These are phyloP conservation scores for Didymella segeticola DNA, from an alignment of 2,329 filamentous ascomycete genomes.

Conservation along the genomic window DNA sequence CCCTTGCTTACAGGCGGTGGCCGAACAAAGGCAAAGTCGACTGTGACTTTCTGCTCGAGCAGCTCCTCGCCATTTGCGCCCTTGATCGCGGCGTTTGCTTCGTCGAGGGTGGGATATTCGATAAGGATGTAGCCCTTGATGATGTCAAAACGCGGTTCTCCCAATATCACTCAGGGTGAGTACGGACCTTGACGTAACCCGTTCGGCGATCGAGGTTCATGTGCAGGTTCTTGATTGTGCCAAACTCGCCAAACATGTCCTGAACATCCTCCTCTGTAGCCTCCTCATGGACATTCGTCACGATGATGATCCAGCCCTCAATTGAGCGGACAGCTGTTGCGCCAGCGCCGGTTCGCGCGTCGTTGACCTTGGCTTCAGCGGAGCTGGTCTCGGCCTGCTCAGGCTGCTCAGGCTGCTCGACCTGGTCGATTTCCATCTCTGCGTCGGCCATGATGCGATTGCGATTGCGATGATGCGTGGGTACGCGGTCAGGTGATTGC, in stretches of 20 bases:
- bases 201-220: slow-evolving; percentile 82
- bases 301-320: slow-evolving; percentile 87
- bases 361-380: slow-evolving; percentile 60
- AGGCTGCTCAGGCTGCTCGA: slow-evolving; percentile 41
- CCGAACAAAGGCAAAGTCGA: slow-evolving; percentile 86
- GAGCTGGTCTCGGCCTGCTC: slow-evolving; percentile 42
- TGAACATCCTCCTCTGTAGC: slow-evolving; percentile 83
- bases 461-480: slow-evolving; percentile 2
- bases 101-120: slow-evolving; percentile 79
- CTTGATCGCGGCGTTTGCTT: slow-evolving; percentile 82
- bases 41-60: slow-evolving; percentile 79
- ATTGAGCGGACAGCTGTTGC: slow-evolving; percentile 85
- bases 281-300: slow-evolving; percentile 87
- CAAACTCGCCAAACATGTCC: slow-evolving; percentile 82
- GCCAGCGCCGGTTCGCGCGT: slow-evolving; percentile 75
- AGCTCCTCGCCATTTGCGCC: slow-evolving; percentile 78
- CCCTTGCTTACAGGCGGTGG: slow-evolving; percentile 68
- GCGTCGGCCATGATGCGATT: slow-evolving; percentile 51
- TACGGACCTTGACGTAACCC: slow-evolving; percentile 80
- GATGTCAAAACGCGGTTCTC: slow-evolving; percentile 8
- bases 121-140: slow-evolving; percentile 81
- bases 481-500: slow-evolving; percentile 7
- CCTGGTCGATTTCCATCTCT: slow-evolving; percentile 55
- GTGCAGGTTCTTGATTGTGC: slow-evolving; percentile 87
- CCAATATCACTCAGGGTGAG: neutral